phyloP scores from a whole-genome alignment of 1,139 yeast genomes.

The Saccharomycopsis crataegensis region DNA sequence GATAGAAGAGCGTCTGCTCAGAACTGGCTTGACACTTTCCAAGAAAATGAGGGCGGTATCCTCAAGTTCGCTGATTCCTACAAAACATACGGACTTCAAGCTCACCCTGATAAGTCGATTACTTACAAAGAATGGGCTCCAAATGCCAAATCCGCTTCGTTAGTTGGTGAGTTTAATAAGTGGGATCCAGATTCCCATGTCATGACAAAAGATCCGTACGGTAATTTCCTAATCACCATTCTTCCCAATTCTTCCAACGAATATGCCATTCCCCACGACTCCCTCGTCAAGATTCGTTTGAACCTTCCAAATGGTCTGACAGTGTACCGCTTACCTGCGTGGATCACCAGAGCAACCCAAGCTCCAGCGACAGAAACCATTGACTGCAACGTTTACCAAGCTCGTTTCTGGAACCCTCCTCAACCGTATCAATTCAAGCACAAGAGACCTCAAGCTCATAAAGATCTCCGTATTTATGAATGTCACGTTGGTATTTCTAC shows the following conservation, averaged over 20 bases:
- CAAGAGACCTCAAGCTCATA: constrained; percentile 45
- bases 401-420: constrained; percentile 87
- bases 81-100: constrained; percentile 69
- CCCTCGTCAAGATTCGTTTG: constrained; percentile 69
- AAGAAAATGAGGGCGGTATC: constrained; percentile 34
- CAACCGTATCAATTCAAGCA: constrained; percentile 52
- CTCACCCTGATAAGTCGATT: constrained; percentile 46
- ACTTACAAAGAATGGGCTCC: constrained; percentile 83
- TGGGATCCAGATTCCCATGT: constrained; percentile 64
- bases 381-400: constrained; percentile 62
- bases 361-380: constrained; percentile 41
- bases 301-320: constrained; percentile 59
- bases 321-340: constrained; percentile 80
- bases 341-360: constrained; percentile 80
- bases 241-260: constrained; percentile 40
- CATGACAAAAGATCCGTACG: constrained; percentile 52
- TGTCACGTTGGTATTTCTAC: constrained; percentile 96
- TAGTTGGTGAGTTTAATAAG: constrained; percentile 84
- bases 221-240: constrained; percentile 56
- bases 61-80: constrained; percentile 42
- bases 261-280: constrained; percentile 72
- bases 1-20: constrained; percentile 49
- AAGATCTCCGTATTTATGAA: constrained; percentile 75
- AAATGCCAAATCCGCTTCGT: constrained; percentile 61
- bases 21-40: constrained; percentile 45